phyloP scores from a whole-genome alignment of 2,329 filamentous ascomycete species.

The Alternaria atra region DNA sequence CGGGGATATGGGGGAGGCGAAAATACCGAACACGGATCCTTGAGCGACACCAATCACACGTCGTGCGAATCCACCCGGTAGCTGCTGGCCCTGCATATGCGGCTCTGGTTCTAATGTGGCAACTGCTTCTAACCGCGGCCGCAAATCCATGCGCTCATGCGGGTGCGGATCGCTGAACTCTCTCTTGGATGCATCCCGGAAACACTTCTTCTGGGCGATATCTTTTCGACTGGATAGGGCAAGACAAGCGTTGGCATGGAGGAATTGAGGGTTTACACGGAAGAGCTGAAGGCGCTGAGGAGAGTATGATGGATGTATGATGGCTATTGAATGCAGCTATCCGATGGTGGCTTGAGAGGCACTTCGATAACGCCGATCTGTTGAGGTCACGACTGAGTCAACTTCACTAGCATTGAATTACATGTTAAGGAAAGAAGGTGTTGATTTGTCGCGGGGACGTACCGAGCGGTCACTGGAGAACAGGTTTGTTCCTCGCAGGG shows the following conservation, averaged over 20 bases:
- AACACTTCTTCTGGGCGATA: constrained; percentile 20
- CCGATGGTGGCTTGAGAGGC: neutral
- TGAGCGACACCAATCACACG: constrained; percentile 9
- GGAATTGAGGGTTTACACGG: neutral
- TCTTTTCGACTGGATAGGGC: neutral
- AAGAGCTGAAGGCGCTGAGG: neutral
- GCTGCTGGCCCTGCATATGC: constrained; percentile 10
- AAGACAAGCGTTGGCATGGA: neutral
- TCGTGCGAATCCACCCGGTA: constrained; percentile 10
- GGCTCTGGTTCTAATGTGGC: constrained; percentile 6
- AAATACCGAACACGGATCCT: constrained; percentile 1
- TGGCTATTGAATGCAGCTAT: neutral
- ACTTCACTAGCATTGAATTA: neutral
- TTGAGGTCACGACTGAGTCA: neutral
- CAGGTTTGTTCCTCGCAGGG: neutral
- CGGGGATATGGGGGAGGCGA: neutral
- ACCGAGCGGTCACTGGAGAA: neutral
- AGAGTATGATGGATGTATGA: neutral
- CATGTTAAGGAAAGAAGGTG: neutral
- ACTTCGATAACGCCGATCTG: neutral
- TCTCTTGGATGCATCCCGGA: neutral
- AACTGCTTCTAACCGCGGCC: constrained; percentile 15
- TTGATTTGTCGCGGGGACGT: neutral
- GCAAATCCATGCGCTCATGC: constrained; percentile 6
- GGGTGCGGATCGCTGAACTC: constrained; percentile 2